Conservation (phyloP, 2,329 filamentous ascomycete genomes). For the Orbilia javanica region DNA sequence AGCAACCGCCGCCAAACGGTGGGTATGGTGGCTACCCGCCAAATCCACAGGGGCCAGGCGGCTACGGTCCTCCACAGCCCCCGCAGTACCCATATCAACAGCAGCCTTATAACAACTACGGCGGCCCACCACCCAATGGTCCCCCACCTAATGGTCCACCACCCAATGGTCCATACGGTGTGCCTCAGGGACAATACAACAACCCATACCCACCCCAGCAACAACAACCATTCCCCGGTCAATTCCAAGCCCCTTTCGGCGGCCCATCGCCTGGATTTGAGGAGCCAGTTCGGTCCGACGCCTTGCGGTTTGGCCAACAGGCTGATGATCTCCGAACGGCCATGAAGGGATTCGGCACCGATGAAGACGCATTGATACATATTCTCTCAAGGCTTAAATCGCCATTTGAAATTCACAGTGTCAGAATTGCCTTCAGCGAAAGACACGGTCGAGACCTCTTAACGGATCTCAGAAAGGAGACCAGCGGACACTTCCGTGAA, state of each 20-base stretch:
- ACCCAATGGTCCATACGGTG: slow-evolving; percentile 18
- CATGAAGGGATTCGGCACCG: slow-evolving; percentile 94
- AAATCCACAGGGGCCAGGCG: slow-evolving; percentile 21
- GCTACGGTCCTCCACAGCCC: slow-evolving; percentile 61
- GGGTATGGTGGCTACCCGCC: slow-evolving; percentile 61
- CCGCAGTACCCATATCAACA: slow-evolving; percentile 53
- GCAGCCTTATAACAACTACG: slow-evolving; percentile 58
- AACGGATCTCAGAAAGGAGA: slow-evolving; percentile 82
- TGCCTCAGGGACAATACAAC: slow-evolving; percentile 19
- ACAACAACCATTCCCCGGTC: slow-evolving; percentile 64
- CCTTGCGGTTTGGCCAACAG: slow-evolving; percentile 74
- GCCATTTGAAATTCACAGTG: slow-evolving; percentile 78
- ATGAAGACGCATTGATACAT: slow-evolving; percentile 81
- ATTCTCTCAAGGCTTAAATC: slow-evolving; percentile 77
- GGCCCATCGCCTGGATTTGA: slow-evolving; percentile 64
- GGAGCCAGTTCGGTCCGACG: slow-evolving; percentile 64
- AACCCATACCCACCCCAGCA: slow-evolving; percentile 53
- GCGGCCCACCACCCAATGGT: slow-evolving; percentile 52
- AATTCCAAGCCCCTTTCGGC: slow-evolving; percentile 62
- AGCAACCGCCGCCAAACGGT: slow-evolving; percentile 64
- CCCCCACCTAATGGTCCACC: no score
- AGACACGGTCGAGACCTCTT: slow-evolving; percentile 77
- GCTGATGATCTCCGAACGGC: slow-evolving; percentile 80
- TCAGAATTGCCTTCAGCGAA: slow-evolving; percentile 76
- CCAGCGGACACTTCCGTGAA: slow-evolving; percentile 78